These are phyloP conservation scores for Gymnopus androsaceus DNA, from an alignment of 1,284 basidiomycete genomes.

Conservation along the genomic window DNA sequence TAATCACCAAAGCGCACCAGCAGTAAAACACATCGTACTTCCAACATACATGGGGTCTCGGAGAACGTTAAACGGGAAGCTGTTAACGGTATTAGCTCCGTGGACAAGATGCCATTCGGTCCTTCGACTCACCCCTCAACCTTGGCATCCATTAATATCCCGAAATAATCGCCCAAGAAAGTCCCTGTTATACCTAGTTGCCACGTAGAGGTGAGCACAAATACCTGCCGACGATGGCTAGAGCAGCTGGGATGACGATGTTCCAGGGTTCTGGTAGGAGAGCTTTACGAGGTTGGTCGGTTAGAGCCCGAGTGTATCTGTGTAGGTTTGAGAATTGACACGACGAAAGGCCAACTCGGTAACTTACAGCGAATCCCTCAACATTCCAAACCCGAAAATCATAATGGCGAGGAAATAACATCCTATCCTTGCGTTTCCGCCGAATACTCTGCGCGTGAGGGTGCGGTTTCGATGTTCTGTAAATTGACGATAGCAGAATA, in stretches of 20 bases:
- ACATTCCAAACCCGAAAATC: slow-evolving; percentile 85
- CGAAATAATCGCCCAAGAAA: slow-evolving; percentile 97
- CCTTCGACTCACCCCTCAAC: slow-evolving; percentile 14
- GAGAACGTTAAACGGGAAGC: slow-evolving; percentile 94
- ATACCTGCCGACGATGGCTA: slow-evolving; percentile 78
- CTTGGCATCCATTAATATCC: slow-evolving; percentile 54
- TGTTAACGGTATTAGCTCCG: slow-evolving; percentile 14
- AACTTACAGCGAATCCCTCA: slow-evolving; percentile 85
- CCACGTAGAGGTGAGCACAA: slow-evolving; percentile 90
- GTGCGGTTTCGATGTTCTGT: slow-evolving; percentile 88
- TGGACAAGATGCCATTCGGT: too few species aligned
- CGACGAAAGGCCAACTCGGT: neutral
- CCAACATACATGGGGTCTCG: slow-evolving; percentile 96
- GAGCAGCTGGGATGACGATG: slow-evolving; percentile 60
- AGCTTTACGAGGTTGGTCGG: slow-evolving; percentile 66
- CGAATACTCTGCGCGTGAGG: slow-evolving; percentile 73
- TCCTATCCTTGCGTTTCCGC: slow-evolving; percentile 73
- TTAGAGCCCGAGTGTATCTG: slow-evolving; percentile 74
- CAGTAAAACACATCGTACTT: slow-evolving; percentile 85
- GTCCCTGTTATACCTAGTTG: slow-evolving; percentile 92
- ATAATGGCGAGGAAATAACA: slow-evolving; percentile 91
- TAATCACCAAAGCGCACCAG: slow-evolving; percentile 78
- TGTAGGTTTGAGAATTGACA: neutral
- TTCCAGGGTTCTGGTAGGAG: slow-evolving; percentile 61
- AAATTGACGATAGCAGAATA: neutral